A percentile compares a stretch with the other conserved stretches of the same genome.
Conservation (phyloP, 352 stramenopile genomes). For the Peronospora tabacina region DNA sequence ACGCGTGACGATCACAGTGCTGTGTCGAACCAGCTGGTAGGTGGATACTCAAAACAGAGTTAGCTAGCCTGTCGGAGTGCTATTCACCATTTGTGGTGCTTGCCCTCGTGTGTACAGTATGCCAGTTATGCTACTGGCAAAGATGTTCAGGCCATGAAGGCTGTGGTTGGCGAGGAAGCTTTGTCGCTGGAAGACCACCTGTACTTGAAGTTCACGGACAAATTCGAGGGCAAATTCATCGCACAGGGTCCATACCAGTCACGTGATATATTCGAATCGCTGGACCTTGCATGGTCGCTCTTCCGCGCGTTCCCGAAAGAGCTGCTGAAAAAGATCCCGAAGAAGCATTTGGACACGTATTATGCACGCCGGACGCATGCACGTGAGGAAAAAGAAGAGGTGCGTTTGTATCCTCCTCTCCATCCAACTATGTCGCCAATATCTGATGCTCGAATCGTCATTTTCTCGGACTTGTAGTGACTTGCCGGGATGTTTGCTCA, state of each 20-base stretch:
- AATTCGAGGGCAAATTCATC: conserved; percentile 99
- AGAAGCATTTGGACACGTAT: conserved; percentile 96
- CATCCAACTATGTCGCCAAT: neutral
- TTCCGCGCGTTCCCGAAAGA: conserved; percentile 98
- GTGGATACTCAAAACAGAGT: conserved; percentile 22
- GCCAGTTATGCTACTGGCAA: conserved; percentile 88
- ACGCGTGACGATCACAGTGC: conserved; percentile 96
- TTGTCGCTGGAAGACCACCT: conserved; percentile 98
- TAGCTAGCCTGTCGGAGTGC: neutral
- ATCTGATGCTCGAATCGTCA: conserved; percentile 7
- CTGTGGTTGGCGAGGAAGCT: conserved; percentile 98
- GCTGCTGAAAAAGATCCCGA: conserved; percentile 99
- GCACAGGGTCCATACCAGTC: conserved; percentile 95
- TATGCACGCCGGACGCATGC: conserved; percentile 91
- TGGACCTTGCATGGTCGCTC: conserved; percentile 98
- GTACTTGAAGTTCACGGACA: conserved; percentile 98
- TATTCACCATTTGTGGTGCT: conserved; percentile 1
- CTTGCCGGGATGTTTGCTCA: conserved; percentile 1
- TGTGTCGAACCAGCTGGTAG: conserved; percentile 98
- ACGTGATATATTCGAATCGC: conserved; percentile 96
- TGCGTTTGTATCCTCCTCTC: conserved; percentile 13
- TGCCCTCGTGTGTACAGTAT: conserved; percentile 37
- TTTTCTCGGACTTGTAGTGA: conserved; percentile 15
- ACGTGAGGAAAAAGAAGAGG: conserved; percentile 82
- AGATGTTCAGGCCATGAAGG: conserved; percentile 99